Conservation (phyloP, 495 filamentous ascomycete genomes). For the Rhizodiscina lignyota region DNA sequence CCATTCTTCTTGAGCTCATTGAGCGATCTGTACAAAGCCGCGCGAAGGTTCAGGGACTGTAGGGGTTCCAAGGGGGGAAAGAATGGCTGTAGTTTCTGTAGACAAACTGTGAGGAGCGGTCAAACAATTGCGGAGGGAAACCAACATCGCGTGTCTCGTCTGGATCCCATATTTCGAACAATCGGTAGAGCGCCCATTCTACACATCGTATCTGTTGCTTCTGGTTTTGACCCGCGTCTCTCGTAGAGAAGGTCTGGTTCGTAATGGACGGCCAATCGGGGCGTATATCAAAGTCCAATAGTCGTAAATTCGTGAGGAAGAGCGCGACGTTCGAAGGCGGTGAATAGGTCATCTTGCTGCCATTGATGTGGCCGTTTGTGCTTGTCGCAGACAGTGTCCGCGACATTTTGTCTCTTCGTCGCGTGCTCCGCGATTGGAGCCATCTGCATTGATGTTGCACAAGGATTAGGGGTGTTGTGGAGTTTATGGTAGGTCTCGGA, state of each 20-base stretch:
- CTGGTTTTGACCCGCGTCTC: constrained; percentile 51
- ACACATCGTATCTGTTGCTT: constrained; percentile 60
- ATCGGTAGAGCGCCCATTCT: constrained; percentile 71
- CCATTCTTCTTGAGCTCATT: constrained; percentile 77
- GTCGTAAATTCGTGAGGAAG: constrained; percentile 62
- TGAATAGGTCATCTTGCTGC: no score
- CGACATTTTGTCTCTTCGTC: constrained; percentile 2
- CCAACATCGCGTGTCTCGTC: constrained; percentile 52
- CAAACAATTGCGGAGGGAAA: neutral
- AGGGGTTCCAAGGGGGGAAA: constrained; percentile 76
- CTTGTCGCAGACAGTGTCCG: constrained; percentile 14
- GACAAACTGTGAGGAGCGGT: neutral
- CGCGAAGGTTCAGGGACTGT: constrained; percentile 75
- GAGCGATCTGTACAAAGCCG: constrained; percentile 62
- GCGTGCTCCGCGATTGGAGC: no score
- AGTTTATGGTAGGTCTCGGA: no score
- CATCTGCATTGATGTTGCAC: no score
- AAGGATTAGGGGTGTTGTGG: no score
- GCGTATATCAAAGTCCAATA: constrained; percentile 58
- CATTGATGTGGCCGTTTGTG: no score
- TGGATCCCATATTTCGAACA: constrained; percentile 70
- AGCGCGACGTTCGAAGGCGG: constrained; percentile 44
- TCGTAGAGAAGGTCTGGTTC: constrained; percentile 43
- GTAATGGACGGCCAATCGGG: constrained; percentile 65
- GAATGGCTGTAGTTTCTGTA: constrained; percentile 71